A percentile compares a stretch with the other conserved stretches of the same genome.
These are phyloP conservation scores for Pyrenopolyporus hunteri DNA, from an alignment of 495 filamentous ascomycete species.

Conservation along the genomic window DNA sequence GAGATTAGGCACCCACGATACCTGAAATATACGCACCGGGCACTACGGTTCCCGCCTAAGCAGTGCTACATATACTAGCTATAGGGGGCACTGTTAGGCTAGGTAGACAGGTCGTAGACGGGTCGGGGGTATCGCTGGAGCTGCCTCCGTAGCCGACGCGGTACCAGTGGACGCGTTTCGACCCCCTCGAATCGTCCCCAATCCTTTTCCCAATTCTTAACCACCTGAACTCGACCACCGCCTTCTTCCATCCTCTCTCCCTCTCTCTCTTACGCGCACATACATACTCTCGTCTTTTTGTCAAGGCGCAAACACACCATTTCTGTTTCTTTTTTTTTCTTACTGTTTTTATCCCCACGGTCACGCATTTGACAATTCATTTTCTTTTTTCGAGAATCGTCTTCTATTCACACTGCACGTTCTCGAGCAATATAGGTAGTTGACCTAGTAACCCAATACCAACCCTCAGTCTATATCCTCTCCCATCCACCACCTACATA, in stretches of 20 bases:
- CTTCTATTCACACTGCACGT: too few species aligned
- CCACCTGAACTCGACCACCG: background rate
- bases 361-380: too few species aligned
- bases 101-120: background rate
- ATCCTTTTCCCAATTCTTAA: constrained; percentile 1
- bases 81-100: background rate
- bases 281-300: background rate
- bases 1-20: background rate
- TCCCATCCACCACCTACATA: background rate
- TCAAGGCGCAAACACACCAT: background rate
- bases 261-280: background rate
- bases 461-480: too few species aligned
- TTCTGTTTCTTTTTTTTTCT: background rate
- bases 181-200: background rate
- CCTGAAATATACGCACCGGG: background rate
- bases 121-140: constrained; percentile 2
- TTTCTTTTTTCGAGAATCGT: too few species aligned
- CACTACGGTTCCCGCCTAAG: background rate
- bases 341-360: too few species aligned
- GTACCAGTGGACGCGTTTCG: constrained; percentile 6
- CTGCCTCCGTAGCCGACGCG: constrained; percentile 4
- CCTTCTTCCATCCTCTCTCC: background rate
- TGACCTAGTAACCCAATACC: too few species aligned
- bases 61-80: background rate
- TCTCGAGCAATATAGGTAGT: too few species aligned